A percentile compares a stretch with the other conserved stretches of the same genome.
These are phyloP conservation scores for Lentinula edodes DNA, from an alignment of 768 basidiomycete genomes.

Conservation along the genomic window DNA sequence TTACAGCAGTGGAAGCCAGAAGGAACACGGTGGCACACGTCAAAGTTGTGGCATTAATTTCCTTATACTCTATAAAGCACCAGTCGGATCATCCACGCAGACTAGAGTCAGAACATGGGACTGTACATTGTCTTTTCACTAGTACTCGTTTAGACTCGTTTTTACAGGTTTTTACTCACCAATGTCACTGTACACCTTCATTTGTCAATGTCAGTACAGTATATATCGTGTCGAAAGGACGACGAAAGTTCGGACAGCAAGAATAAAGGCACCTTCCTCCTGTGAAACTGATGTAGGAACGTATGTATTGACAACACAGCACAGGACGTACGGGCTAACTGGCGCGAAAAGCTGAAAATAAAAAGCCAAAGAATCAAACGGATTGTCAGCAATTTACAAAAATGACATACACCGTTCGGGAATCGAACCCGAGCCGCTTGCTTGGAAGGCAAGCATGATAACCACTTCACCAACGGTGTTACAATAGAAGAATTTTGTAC, in stretches of 20 bases:
- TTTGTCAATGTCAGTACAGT: too few relatives aligned
- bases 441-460: slow-evolving; percentile 52
- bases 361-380: not conserved
- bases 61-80: not conserved
- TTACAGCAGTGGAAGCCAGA: not conserved
- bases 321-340: too few relatives aligned
- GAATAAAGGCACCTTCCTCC: too few relatives aligned
- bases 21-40: not conserved
- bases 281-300: too few relatives aligned
- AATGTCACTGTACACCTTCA: not conserved
- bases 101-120: not conserved
- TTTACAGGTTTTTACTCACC: not conserved
- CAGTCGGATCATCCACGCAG: not conserved
- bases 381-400: not conserved
- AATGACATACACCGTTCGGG: slow-evolving; percentile 5
- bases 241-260: not conserved
- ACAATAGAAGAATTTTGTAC: not conserved
- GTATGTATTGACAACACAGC: too few relatives aligned
- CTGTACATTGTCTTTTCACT: not conserved
- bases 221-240: not conserved
- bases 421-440: slow-evolving; percentile 8
- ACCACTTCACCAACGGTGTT: slow-evolving; percentile 46
- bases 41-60: not conserved
- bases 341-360: too few relatives aligned
- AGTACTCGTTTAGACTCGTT: too few relatives aligned